Evolutionary conservation across 768 basidiomycete genomes (phyloP).

Genomic region (Tephrocybe sp.): DNA sequence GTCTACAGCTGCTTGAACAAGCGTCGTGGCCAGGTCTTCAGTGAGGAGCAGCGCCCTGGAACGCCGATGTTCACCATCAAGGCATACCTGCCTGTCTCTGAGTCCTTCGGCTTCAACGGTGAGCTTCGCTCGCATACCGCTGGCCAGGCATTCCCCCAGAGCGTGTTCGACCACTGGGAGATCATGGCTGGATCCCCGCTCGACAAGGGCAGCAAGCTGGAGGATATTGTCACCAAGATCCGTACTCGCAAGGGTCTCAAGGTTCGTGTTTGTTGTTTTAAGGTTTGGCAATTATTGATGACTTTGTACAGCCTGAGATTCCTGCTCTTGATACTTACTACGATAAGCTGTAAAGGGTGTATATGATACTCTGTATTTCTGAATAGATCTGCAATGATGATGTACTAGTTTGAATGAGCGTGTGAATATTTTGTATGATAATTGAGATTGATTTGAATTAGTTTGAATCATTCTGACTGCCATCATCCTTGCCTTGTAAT

Average conservation of each 20-base stretch:
- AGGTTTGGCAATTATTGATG: constrained; percentile 8
- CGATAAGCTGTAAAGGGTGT: constrained; percentile 73
- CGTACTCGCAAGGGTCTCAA: constrained; percentile 95
- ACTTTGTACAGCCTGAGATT: constrained; percentile 66
- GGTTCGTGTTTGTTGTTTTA: constrained; percentile 34
- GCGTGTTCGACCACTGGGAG: constrained; percentile 93
- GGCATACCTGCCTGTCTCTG: constrained; percentile 89
- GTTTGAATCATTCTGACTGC: constrained; percentile 3
- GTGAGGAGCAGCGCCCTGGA: constrained; percentile 93
- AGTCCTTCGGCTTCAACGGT: constrained; percentile 97
- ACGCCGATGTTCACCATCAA: constrained; percentile 99
- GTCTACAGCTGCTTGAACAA: constrained; percentile 94
- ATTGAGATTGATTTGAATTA: constrained; percentile 2
- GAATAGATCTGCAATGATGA: background rate
- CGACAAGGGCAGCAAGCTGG: constrained; percentile 91
- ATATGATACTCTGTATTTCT: background rate
- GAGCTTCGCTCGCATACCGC: constrained; percentile 89
- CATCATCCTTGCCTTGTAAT: constrained; percentile 15
- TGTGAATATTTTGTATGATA: constrained; percentile 13
- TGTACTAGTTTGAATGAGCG: constrained; percentile 5
- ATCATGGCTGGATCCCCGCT: constrained; percentile 77
- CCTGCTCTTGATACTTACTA: constrained; percentile 88
- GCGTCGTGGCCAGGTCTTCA: constrained; percentile 98
- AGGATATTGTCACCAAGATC: constrained; percentile 78
- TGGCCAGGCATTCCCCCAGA: constrained; percentile 98